A percentile compares a stretch with the other conserved stretches of the same genome.
Conservation (phyloP, 768 basidiomycete species). For the Russula abietina region DNA sequence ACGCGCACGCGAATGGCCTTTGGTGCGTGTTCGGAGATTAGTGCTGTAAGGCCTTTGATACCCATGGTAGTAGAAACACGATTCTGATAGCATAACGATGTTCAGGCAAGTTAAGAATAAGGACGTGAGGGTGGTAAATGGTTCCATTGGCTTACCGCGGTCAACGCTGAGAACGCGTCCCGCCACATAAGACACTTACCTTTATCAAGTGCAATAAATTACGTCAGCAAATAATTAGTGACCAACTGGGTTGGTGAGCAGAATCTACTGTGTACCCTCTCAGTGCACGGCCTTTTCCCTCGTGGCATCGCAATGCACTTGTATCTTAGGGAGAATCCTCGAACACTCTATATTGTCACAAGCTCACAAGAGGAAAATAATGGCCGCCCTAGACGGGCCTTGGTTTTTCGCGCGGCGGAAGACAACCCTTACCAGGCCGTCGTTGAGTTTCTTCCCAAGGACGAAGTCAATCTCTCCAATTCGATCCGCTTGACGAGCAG, state of each 20-base stretch:
- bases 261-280: background rate
- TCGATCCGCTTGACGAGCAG: slow-evolving; percentile 65
- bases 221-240: slow-evolving; percentile 16
- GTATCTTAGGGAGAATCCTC: slow-evolving; percentile 61
- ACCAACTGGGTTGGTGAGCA: too few species aligned
- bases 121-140: background rate
- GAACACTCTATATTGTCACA: slow-evolving; percentile 68
- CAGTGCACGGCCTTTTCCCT: background rate
- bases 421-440: slow-evolving; percentile 56
- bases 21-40: slow-evolving; percentile 88
- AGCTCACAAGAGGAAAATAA: slow-evolving; percentile 57
- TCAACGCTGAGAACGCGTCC: background rate
- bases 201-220: background rate
- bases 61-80: slow-evolving; percentile 48
- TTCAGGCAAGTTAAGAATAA: background rate
- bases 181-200: background rate
- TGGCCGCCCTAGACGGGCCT: slow-evolving; percentile 54
- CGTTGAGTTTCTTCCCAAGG: slow-evolving; percentile 76
- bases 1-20: slow-evolving; percentile 52
- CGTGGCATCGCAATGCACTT: slow-evolving; percentile 61
- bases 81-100: background rate
- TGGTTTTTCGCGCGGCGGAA: slow-evolving; percentile 65
- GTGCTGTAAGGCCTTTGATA: slow-evolving; percentile 90
- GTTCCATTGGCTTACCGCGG: too few species aligned
- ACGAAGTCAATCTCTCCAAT: slow-evolving; percentile 61